Conservation (phyloP, 257 asterid genomes). For the Haberlea rhodopensis region DNA sequence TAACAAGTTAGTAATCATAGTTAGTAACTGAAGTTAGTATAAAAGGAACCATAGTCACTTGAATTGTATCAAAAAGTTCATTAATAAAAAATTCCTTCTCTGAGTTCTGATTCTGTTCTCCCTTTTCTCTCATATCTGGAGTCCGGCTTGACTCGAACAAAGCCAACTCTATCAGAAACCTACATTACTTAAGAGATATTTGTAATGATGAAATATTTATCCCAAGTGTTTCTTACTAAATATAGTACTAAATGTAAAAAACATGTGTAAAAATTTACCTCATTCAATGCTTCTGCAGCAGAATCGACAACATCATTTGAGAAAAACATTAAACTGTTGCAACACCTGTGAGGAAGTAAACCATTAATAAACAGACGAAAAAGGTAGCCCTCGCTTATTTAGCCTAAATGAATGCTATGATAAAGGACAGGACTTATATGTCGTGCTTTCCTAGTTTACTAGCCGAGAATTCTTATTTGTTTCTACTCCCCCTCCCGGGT, state of each 20-base stretch:
- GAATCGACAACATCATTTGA: constrained; percentile 65
- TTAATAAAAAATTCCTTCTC: no score
- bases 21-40: no score
- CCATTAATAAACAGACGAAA: constrained; percentile 18
- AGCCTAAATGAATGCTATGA: not conserved
- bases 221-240: not conserved
- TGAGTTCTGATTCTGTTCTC: no score
- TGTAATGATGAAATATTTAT: not conserved
- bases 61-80: no score
- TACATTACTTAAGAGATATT: not conserved
- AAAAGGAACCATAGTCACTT: no score
- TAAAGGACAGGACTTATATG: not conserved
- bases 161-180: no score
- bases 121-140: no score
- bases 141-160: no score
- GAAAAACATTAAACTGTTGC: constrained; percentile 71
- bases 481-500: no score
- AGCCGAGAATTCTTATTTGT: no score
- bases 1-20: no score
- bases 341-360: constrained; percentile 59
- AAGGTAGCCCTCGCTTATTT: constrained; percentile 4
- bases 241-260: not conserved
- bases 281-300: constrained; percentile 87
- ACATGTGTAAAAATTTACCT: constrained; percentile 52
- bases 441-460: no score